Percentiles rank a stretch among this genome's conserved stretches.
Evolutionary conservation across 2,329 filamentous ascomycete genomes (phyloP).

Genomic region (Alternaria arbusti): DNA sequence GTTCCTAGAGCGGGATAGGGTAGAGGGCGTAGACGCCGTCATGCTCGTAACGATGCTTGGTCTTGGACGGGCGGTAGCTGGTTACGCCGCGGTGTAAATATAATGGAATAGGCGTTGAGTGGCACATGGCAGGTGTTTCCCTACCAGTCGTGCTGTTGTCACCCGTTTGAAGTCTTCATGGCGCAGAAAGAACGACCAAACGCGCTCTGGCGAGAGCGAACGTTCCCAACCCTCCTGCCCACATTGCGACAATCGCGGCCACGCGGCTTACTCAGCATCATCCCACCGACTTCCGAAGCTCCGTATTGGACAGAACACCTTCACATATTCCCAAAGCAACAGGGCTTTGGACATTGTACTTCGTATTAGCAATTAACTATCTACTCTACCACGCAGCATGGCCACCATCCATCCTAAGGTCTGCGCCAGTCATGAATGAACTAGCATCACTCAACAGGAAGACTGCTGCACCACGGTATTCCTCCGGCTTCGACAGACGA

Average conservation of each 20-base stretch:
- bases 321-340: not conserved
- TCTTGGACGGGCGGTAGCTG: not conserved
- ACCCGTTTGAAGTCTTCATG: slow-evolving; percentile 21
- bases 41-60: slow-evolving; percentile 22
- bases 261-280: slow-evolving; percentile 12
- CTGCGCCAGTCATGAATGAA: slow-evolving; percentile 50
- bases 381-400: slow-evolving; percentile 45
- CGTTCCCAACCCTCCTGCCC: not conserved
- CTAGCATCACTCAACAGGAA: slow-evolving; percentile 51
- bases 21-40: slow-evolving; percentile 40
- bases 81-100: not conserved
- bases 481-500: slow-evolving; percentile 41
- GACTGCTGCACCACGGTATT: slow-evolving; percentile 48
- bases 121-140: slow-evolving; percentile 3
- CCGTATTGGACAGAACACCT: slow-evolving; percentile 9
- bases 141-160: slow-evolving; percentile 18
- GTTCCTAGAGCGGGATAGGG: slow-evolving; percentile 52
- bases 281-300: slow-evolving; percentile 14
- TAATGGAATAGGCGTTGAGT: slow-evolving; percentile 4
- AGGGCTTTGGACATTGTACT: not conserved
- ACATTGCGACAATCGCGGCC: not conserved
- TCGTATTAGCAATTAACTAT: not conserved
- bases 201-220: not conserved
- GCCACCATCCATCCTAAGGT: slow-evolving; percentile 49
- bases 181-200: slow-evolving; percentile 1